Evolutionary conservation across 2,329 filamentous ascomycete genomes (phyloP).

Genomic region (Monilinia fructicola): DNA sequence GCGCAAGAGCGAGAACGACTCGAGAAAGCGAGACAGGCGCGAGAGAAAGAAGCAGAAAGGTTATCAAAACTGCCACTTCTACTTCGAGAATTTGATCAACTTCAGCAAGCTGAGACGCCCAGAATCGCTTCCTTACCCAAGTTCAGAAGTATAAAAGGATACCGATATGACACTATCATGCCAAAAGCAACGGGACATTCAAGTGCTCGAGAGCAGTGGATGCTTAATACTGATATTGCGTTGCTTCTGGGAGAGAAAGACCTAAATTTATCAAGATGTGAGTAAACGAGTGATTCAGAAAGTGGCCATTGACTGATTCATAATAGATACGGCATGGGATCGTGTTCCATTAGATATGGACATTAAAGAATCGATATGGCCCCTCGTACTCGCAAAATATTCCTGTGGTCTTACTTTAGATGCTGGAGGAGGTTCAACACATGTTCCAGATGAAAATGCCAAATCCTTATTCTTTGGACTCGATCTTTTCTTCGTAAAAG

Average conservation of each 20-base stretch:
- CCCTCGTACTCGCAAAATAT: conserved; percentile 57
- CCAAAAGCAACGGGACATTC: conserved; percentile 52
- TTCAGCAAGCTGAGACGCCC: conserved; percentile 51
- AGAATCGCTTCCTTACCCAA: conserved; percentile 50
- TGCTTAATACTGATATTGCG: conserved; percentile 64
- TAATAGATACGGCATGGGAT: conserved; percentile 58
- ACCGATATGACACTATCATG: conserved; percentile 63
- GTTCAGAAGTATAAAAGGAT: conserved; percentile 58
- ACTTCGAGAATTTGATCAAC: conserved; percentile 59
- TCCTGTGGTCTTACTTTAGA: conserved; percentile 36
- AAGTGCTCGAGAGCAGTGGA: conserved; percentile 64
- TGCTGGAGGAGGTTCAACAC: conserved; percentile 43
- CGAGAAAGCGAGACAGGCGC: conserved; percentile 49
- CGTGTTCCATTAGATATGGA: conserved; percentile 52
- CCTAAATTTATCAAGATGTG: conserved; percentile 58
- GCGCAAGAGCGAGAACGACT: conserved; percentile 47
- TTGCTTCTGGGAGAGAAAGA: conserved; percentile 65
- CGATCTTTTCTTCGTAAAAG: conserved; percentile 68
- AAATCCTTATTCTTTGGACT: conserved; percentile 43
- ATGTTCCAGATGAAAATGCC: conserved; percentile 8
- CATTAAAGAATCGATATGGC: conserved; percentile 61
- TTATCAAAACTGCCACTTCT: conserved; percentile 59
- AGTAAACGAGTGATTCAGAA: conserved; percentile 34
- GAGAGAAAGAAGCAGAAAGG: conserved; percentile 56
- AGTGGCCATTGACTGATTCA: conserved; percentile 24